Evolutionary conservation across 2,329 filamentous ascomycete species (phyloP).

Genomic region (Aspergillus fischeri): DNA sequence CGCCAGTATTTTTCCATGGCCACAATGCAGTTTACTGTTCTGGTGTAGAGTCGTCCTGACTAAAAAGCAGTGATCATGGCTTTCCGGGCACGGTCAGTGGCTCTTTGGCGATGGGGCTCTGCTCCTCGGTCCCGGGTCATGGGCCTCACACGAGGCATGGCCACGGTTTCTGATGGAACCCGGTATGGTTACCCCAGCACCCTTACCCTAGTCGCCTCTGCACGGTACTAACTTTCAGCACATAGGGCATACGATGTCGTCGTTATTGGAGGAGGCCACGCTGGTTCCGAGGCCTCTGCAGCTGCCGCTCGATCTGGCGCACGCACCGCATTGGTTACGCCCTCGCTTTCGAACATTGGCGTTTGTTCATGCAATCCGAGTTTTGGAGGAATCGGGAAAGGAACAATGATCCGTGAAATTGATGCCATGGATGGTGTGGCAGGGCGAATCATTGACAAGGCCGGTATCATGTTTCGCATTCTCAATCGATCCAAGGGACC

Average conservation of each 20-base stretch:
- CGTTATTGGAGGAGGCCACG: constrained; percentile 93
- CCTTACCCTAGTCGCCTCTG: background rate
- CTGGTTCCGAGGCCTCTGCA: constrained; percentile 87
- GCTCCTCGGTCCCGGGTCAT: constrained; percentile 18
- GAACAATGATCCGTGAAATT: constrained; percentile 90
- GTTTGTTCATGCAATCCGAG: constrained; percentile 96
- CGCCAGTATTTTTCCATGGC: constrained; percentile 10
- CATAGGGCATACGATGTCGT: constrained; percentile 78
- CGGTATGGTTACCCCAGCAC: constrained; percentile 25
- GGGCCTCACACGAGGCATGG: constrained; percentile 29
- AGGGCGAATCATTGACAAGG: constrained; percentile 84
- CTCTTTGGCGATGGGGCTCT: constrained; percentile 25
- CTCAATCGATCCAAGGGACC: constrained; percentile 87
- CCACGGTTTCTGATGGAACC: constrained; percentile 36
- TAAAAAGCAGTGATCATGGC: constrained; percentile 26
- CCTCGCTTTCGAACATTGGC: constrained; percentile 80
- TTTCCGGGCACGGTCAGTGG: constrained; percentile 29
- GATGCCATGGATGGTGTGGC: constrained; percentile 91
- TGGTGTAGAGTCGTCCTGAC: background rate
- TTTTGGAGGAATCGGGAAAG: constrained; percentile 97
- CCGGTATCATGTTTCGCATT: constrained; percentile 88
- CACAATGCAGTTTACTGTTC: background rate
- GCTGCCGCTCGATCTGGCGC: constrained; percentile 87
- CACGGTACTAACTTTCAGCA: constrained; percentile 2
- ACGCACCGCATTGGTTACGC: constrained; percentile 83